Percentiles rank a stretch among this genome's conserved stretches.
phyloP scores from a whole-genome alignment of 768 basidiomycete genomes.

The Tylopilus rubrobrunneus region DNA sequence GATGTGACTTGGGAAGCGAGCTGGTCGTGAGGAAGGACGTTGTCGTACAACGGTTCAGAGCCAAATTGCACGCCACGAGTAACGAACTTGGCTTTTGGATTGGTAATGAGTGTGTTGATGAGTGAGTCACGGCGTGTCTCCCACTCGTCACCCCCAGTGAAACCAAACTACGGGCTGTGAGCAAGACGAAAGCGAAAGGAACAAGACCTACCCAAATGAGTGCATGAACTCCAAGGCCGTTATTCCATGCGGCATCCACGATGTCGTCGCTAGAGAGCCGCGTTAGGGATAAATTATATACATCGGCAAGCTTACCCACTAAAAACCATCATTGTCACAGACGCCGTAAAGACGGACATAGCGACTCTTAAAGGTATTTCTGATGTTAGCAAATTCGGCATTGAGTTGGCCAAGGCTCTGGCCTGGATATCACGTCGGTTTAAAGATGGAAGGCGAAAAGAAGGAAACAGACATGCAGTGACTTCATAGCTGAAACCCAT shows the following conservation, averaged over 20 bases:
- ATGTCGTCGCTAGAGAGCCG: conserved; percentile 44
- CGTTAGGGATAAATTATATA: conserved; percentile 3
- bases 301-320: conserved; percentile 27
- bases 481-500: conserved; percentile 77
- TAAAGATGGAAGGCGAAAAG: background rate
- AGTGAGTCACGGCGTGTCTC: conserved; percentile 49
- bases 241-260: conserved; percentile 65
- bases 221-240: conserved; percentile 67
- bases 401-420: conserved; percentile 50
- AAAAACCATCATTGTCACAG: conserved; percentile 39
- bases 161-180: conserved; percentile 33
- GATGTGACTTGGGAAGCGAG: conserved; percentile 48
- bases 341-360: conserved; percentile 54
- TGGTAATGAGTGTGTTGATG: conserved; percentile 50
- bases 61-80: conserved; percentile 68
- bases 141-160: conserved; percentile 43
- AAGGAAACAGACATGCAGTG: conserved; percentile 46
- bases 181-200: background rate
- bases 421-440: conserved; percentile 37
- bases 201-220: conserved; percentile 59
- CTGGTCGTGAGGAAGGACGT: conserved; percentile 43
- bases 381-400: conserved; percentile 58
- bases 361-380: conserved; percentile 53
- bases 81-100: conserved; percentile 60
- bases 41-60: conserved; percentile 64